Base-by-base conservation (phyloP, 495 filamentous ascomycete species). In the Aspergillus sparsus region DNA sequence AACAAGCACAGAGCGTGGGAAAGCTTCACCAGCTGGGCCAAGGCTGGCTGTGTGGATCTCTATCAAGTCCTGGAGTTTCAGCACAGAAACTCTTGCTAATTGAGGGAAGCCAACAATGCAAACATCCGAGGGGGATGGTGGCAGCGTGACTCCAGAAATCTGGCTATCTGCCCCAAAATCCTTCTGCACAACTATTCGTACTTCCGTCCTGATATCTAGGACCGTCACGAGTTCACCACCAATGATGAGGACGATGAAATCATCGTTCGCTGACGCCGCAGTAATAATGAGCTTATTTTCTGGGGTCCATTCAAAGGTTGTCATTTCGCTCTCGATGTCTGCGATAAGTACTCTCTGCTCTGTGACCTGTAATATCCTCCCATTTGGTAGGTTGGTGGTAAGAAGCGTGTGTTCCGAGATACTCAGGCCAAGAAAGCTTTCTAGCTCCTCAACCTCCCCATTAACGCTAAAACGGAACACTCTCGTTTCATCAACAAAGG, bases 21-120 rank as follows among this genome's bases (percentile, higher is more conserved):
- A 87, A 8, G 89, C 87, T 11, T 86, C 83, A 16, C 77, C 76
- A 21, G 84, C 81, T 32, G 81, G 75, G 4, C 79, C 79, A 1
- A 88, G 64, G 18, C 84, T 79, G 55, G 89, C 85, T 27, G 83
- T 83, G 9, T 84, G 82, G 4, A 89, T 71, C 7, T 84, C 80
- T 18, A 87, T 73, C 12, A 98, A 74, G 5, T 83, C 83, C 13
- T 77, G 68, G 0, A 93, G 62, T 45, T 84, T 77, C 52, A 97
- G 69, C 13, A 96, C 77, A 21, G 88, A 87, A 42, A 97, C 82
- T 2, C 80, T 78, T 5, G 90, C 87, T 31, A 84, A 85, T 53
- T 88, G 86, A 81, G 93, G 97, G 71, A 95, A 96, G 3, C 90
- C 93, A 34, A 90, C 83, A 37, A 95, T 85, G 57, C 86, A 92